A percentile compares a stretch with the other conserved stretches of the same genome.
Conservation (phyloP, 2,329 filamentous ascomycete species). For the Cylindrodendrum hubeiense region DNA sequence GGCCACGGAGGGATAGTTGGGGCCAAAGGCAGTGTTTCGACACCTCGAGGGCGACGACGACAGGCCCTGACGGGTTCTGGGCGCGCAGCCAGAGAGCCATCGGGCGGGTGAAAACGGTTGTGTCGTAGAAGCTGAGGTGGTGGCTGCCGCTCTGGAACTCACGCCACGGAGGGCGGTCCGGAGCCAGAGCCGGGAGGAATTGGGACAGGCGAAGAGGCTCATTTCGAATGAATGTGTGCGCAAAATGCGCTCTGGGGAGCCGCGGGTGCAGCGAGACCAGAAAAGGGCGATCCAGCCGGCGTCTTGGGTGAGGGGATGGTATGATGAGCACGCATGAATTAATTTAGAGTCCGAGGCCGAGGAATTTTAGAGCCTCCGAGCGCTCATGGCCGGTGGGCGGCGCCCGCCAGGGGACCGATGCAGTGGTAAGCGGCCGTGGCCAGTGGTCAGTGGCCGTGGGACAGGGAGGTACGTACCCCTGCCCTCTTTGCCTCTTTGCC, state of each 20-base stretch:
- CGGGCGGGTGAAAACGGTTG: constrained; percentile 38
- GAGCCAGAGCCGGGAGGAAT: constrained; percentile 48
- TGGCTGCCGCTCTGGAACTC: constrained; percentile 29
- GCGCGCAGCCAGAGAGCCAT: constrained; percentile 38
- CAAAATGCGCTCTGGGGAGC: constrained; percentile 41
- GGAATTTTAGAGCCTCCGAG: constrained; percentile 37
- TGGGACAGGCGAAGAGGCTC: constrained; percentile 45
- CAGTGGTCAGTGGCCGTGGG: not conserved
- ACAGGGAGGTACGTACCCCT: not conserved
- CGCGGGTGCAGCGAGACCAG: constrained; percentile 34
- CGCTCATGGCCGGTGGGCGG: constrained; percentile 1
- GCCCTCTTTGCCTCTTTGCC: not conserved
- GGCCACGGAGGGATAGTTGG: constrained; percentile 33
- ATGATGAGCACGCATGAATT: constrained; percentile 43
- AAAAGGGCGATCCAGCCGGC: constrained; percentile 28
- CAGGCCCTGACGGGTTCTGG: constrained; percentile 18
- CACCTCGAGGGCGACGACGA: constrained; percentile 21
- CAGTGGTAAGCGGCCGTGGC: not conserved
- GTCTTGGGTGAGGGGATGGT: constrained; percentile 27
- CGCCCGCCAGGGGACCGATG: not conserved
- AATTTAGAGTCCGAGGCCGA: constrained; percentile 38
- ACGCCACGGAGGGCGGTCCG: constrained; percentile 44
- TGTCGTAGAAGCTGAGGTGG: constrained; percentile 23
- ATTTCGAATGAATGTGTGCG: constrained; percentile 40
- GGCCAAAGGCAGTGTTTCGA: constrained; percentile 26